Base-by-base conservation (phyloP, 164 flowering plant genomes). In the Stephania cephalantha region DNA sequence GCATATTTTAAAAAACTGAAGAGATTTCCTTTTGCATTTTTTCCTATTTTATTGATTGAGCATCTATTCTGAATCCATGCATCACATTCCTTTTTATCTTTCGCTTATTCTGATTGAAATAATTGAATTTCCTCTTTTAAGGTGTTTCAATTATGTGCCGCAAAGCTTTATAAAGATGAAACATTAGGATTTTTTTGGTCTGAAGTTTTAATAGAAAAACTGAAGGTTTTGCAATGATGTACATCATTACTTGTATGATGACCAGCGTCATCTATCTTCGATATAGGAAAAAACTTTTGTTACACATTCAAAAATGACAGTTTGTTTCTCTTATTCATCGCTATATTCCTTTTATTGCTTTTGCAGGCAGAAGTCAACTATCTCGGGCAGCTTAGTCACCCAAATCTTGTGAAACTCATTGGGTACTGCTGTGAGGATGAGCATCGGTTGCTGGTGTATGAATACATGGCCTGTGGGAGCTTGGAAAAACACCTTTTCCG, bases 361-460 rank as follows among this genome's bases (percentile, higher is more conserved):
- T 79, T 87, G 79, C 90, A 95, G 98, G 89, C 98, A 70, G 97
- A 95, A 83, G 94, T 95, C 30, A 90, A 89, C 78, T 93, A 88
- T 82, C 82, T 95, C 71, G 97, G 97, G 61, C 97, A 95, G 79
- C 90, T 93, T 50, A 85, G 90, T 61, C 94, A 95, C 79, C 90
- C 90, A 30, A 89, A 95, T 83, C 92, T 95, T 76, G 97, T 95
- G 80, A 95, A 88, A 84, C 91, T 95, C 72, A 89, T 89, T 79
- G 98, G 98, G 4, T 95, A 87, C 76, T 93, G 98, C 85, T 95
- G 98, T 75, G 97, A 95, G 76, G 91, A 88, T 79, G 97, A 91
- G 68, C 93, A 93, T 73, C 84, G 98, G 83, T 73, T 93, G 50
- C 78, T 95, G 85, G 97, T 91, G 48, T 95, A 95, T 82, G 98